Evolutionary conservation across 2,329 filamentous ascomycete species (phyloP), one percentile per base, ranked within the genome.

Genomic region (Diplocarpon mali): DNA sequence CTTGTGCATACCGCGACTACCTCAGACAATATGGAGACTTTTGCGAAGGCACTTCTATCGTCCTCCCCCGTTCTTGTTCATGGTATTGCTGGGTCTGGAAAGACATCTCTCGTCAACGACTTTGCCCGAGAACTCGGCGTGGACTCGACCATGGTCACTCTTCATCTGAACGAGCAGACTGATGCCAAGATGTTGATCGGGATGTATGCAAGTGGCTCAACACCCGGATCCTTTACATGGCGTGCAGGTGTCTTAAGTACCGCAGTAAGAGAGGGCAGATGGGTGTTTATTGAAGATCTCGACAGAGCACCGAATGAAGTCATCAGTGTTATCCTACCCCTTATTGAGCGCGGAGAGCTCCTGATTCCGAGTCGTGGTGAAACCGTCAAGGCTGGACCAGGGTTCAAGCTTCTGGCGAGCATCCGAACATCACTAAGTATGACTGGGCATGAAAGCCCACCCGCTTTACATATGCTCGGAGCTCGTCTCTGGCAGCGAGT

Each of bases 101-200:
- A 99, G 68, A 95, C 92, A 0, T 80, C 85, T 0, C 65, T 94
- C 15, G 77, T 93, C 12, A 83, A 86, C 52, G 83, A 95, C 61
- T 75, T 90, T 48, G 89, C 90, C 17, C 77, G 76, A 56, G 76
- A 83, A 54, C 75, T 96, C 44, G 85, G 84, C 49, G 86, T 86
- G 65, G 76, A 85, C 16, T 75, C 80, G 5, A 78, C 76, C 47
- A 88, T 98, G 79, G 83, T 98, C 42, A 96, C 90, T 3, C 71
- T 99, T 27, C 90, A 98, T 64, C 70, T 99, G 29, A 98, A 98
- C 61, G 92, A 96, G 64, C 93, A 99, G 64, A 96, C 89, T 2
- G 92, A 99, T 65, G 89, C 90, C 0, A 99, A 98, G 64, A 85
- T 94, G 68, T 76, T 99, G 34, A 78, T 98, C 51, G 92, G 92